Conservation (phyloP, 2,329 filamentous ascomycete species). For the Penicillium sclerotigenum region DNA sequence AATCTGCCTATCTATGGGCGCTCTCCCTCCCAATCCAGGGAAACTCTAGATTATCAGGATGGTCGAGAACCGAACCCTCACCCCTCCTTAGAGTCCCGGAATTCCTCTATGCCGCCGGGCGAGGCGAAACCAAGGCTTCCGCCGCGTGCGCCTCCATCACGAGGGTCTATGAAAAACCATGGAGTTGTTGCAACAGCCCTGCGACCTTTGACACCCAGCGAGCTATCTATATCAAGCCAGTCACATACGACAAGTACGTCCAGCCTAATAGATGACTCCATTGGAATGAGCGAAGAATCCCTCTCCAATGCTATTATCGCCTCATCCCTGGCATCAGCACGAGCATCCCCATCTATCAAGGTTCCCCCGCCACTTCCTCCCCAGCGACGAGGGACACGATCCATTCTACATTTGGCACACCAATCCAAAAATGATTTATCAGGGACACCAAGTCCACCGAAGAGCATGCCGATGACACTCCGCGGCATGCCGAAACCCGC, state of each 20-base stretch:
- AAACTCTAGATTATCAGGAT: constrained; percentile 7
- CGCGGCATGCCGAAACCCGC: constrained; percentile 38
- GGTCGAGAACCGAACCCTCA: constrained; percentile 11
- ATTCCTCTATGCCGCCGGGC: constrained; percentile 13
- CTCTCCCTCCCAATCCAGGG: constrained; percentile 12
- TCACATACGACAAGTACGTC: constrained; percentile 27
- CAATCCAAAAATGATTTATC: constrained; percentile 29
- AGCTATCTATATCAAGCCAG: constrained; percentile 25
- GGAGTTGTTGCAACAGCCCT: constrained; percentile 10
- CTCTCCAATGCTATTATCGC: constrained; percentile 48
- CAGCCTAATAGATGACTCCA: constrained; percentile 23
- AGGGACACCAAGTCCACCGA: constrained; percentile 37
- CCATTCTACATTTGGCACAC: constrained; percentile 35
- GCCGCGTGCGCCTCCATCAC: constrained; percentile 20
- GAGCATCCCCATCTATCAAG: constrained; percentile 39
- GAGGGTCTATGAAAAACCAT: constrained; percentile 11
- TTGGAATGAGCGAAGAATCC: constrained; percentile 35
- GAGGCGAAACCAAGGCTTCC: constrained; percentile 28
- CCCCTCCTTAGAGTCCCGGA: constrained; percentile 14
- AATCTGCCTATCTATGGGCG: constrained; percentile 1
- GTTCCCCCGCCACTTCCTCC: constrained; percentile 40
- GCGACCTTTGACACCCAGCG: constrained; percentile 26
- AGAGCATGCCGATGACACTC: constrained; percentile 43
- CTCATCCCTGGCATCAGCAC: constrained; percentile 46
- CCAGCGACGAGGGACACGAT: constrained; percentile 37